These are phyloP conservation scores for Diplodia corticola DNA, from an alignment of 2,329 filamentous ascomycete genomes.

Conservation along the genomic window DNA sequence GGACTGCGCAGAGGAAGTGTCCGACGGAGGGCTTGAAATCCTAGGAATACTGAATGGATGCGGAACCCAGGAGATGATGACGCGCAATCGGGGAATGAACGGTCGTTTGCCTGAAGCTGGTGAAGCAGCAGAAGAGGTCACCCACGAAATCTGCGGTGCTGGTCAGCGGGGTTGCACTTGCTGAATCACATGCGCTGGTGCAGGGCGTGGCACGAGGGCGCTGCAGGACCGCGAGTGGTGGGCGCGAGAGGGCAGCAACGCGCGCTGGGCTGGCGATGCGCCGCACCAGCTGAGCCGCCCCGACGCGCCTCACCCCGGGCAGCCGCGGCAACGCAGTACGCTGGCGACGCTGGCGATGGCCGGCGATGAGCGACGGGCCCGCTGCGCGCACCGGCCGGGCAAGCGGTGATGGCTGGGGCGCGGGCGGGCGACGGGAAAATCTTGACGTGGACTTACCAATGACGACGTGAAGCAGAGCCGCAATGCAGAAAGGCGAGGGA, in stretches of 20 bases:
- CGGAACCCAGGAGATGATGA: constrained; percentile 31
- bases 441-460: constrained; percentile 25
- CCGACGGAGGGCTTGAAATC: constrained; percentile 14
- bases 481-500: constrained; percentile 30
- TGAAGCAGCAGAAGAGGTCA: constrained; percentile 30
- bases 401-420: constrained; percentile 10
- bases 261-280: constrained; percentile 17
- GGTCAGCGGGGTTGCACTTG: constrained; percentile 31
- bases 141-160: constrained; percentile 33
- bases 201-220: constrained; percentile 32
- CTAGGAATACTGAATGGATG: constrained; percentile 27
- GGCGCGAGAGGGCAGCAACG: neutral
- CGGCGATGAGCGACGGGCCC: neutral
- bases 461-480: constrained; percentile 27
- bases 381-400: neutral
- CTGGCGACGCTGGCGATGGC: neutral
- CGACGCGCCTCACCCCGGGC: neutral
- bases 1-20: constrained; percentile 29
- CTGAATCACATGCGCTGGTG: constrained; percentile 34
- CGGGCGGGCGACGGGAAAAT: constrained; percentile 20
- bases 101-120: constrained; percentile 32
- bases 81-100: constrained; percentile 36
- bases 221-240: neutral
- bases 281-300: constrained; percentile 5
- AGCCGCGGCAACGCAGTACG: neutral